Percentiles rank a stretch among this genome's conserved stretches.
Evolutionary conservation across 106 monocot species (phyloP).

Genomic region (Phalaenopsis equestris): DNA sequence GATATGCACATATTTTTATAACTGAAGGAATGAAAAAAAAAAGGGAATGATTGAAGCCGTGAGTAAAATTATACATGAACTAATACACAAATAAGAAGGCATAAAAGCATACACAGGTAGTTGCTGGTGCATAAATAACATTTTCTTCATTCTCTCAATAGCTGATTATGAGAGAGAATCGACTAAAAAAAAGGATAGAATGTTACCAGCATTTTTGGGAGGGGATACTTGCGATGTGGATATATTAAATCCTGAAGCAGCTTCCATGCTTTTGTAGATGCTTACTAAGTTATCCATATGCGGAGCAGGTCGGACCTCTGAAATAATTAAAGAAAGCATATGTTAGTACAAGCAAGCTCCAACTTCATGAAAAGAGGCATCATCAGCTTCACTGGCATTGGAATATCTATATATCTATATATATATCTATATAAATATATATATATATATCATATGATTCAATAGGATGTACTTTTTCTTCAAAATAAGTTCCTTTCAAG

Average conservation of each 20-base stretch:
- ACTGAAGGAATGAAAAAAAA: not conserved
- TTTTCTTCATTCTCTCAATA: not conserved
- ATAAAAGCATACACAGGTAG: not conserved
- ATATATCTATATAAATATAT: too few species aligned
- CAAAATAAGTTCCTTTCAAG: too few species aligned
- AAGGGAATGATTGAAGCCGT: not conserved
- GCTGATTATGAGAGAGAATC: not conserved
- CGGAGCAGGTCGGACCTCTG: conserved; percentile 80
- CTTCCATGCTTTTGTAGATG: conserved; percentile 88
- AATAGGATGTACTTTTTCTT: too few species aligned
- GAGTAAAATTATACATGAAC: not conserved
- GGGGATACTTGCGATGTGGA: conserved; percentile 49
- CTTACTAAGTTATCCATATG: conserved; percentile 92
- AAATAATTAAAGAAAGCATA: not conserved
- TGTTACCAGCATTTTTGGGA: conserved; percentile 37
- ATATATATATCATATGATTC: too few species aligned
- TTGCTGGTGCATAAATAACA: not conserved
- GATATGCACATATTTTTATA: not conserved
- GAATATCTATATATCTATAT: too few species aligned
- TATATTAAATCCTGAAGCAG: conserved; percentile 45
- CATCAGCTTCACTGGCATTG: too few species aligned
- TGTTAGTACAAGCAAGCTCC: not conserved
- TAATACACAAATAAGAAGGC: not conserved
- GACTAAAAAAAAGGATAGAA: not conserved
- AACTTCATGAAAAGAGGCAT: not conserved